Base-by-base conservation (phyloP, 2,329 filamentous ascomycete species). In the Sclerotinia minor region DNA sequence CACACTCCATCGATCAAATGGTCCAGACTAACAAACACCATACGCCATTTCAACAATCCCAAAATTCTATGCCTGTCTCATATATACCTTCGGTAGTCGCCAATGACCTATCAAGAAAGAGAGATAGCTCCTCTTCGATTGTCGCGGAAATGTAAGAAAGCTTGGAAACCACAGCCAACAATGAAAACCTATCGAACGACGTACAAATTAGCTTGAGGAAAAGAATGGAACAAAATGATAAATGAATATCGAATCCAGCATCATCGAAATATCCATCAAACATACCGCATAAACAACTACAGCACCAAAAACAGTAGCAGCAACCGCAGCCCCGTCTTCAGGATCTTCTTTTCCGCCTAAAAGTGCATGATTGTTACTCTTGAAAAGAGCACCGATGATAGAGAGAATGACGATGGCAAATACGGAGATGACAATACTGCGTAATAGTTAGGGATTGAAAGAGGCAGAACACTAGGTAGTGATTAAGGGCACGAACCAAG, bases 131-230 rank as follows among this genome's bases (percentile, higher is more conserved):
- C 94, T 77, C 91, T 85, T 79, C 91, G 85, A 80, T 87, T 92
- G 79, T 94, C 90, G 79, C 92, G 89, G 75, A 92, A 81, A 80
- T 98, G 93, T 70, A 97, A 85, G 76, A 91, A 87, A 71, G 93
- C 94, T 79, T 98, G 94, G 73, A 94, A 87, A 68, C 90, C 91
- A 80, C 94, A 98, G 81, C 96, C 97, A 63, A 96, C 84, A 67
- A 97, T 86, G 83, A 98, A 98, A 24, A 85, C 88, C 94, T 96
- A 72, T 26, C 2, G 29, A 11, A 29, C 13, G 35, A n/a, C 5
- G 57, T 29, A 47, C 24, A 55, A 17, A 60, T 49, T 35, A 65
- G 69, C 50, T 58, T 41, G 17, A 19, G 29, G 5, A 26, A 21
- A 9, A 17, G 0, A 5, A 3, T 26, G 5, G 26, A 26, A 26